Evolutionary conservation across 1,139 yeast species (phyloP).

Genomic region (Citeromyces hawaiiensis): DNA sequence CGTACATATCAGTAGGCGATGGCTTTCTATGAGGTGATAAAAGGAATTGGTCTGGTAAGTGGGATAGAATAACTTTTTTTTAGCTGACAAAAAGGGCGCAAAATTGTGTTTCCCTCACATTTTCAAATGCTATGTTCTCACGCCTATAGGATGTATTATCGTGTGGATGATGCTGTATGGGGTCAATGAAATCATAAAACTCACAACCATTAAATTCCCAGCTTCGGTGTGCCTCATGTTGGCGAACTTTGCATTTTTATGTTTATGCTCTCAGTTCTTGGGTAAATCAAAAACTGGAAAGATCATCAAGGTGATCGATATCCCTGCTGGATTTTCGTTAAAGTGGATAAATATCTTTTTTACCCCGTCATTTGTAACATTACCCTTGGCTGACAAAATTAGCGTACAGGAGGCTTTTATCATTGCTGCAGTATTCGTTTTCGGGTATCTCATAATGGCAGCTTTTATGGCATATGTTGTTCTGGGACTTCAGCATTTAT

Average conservation of each 20-base stretch:
- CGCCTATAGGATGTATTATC: conserved; percentile 9
- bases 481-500: conserved; percentile 22
- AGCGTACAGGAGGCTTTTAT: conserved; percentile 56
- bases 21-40: not conserved
- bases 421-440: conserved; percentile 58
- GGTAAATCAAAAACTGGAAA: conserved; percentile 26
- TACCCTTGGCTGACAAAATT: conserved; percentile 54
- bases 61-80: not conserved
- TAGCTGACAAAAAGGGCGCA: not conserved
- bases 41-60: not conserved
- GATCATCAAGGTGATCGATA: conserved; percentile 35
- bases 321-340: conserved; percentile 57
- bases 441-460: conserved; percentile 47
- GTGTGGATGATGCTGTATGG: conserved; percentile 43
- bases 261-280: conserved; percentile 19
- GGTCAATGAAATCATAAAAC: conserved; percentile 36
- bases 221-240: conserved; percentile 71
- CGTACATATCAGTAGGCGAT: not conserved
- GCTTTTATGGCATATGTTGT: conserved; percentile 33
- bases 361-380: conserved; percentile 62
- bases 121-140: not conserved
- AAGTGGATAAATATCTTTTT: conserved; percentile 73
- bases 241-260: conserved; percentile 35
- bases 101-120: not conserved
- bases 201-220: conserved; percentile 49